phyloP scores from a whole-genome alignment of 2,329 filamentous ascomycete genomes.

The Paracorniculantispora psalliotae region DNA sequence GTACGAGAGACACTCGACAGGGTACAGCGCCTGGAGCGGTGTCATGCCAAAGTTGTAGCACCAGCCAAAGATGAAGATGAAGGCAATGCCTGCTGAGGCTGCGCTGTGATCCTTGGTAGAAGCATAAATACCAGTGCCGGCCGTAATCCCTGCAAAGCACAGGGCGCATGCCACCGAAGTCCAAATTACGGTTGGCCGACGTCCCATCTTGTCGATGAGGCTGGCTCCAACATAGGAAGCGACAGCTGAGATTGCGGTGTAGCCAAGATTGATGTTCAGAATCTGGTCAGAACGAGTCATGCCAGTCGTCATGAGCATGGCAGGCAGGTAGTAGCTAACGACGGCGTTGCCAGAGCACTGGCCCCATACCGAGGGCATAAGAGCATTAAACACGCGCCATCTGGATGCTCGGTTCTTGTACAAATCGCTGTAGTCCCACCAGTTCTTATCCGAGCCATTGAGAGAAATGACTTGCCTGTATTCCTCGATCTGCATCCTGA shows the following conservation, averaged over 20 bases:
- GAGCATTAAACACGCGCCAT: conserved; percentile 4
- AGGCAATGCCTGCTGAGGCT: conserved; percentile 17
- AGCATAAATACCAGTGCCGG: conserved; percentile 39
- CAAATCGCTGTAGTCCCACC: conserved; percentile 37
- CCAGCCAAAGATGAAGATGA: conserved; percentile 41
- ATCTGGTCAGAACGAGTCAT: conserved; percentile 33
- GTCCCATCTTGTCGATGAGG: conserved; percentile 45
- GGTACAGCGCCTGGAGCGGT: conserved; percentile 42
- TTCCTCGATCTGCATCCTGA: conserved; percentile 35
- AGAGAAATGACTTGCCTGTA: conserved; percentile 26
- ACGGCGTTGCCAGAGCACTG: conserved; percentile 40
- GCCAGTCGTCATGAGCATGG: conserved; percentile 48
- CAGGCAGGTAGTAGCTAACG: conserved; percentile 45
- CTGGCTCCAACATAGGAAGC: conserved; percentile 44
- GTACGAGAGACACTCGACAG: conserved; percentile 36
- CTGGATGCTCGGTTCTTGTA: conserved; percentile 24
- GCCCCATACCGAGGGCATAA: conserved; percentile 27
- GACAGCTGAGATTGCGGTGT: conserved; percentile 44
- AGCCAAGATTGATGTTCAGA: conserved; percentile 42
- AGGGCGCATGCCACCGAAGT: conserved; percentile 42
- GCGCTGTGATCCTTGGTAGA: conserved; percentile 1
- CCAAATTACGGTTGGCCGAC: conserved; percentile 45
- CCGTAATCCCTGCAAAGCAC: conserved; percentile 36
- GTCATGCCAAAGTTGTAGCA: conserved; percentile 43
- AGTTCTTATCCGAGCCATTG: conserved; percentile 34